phyloP scores from a whole-genome alignment of 192 early-diverging fungal species.

The Powellomyces hirtus region DNA sequence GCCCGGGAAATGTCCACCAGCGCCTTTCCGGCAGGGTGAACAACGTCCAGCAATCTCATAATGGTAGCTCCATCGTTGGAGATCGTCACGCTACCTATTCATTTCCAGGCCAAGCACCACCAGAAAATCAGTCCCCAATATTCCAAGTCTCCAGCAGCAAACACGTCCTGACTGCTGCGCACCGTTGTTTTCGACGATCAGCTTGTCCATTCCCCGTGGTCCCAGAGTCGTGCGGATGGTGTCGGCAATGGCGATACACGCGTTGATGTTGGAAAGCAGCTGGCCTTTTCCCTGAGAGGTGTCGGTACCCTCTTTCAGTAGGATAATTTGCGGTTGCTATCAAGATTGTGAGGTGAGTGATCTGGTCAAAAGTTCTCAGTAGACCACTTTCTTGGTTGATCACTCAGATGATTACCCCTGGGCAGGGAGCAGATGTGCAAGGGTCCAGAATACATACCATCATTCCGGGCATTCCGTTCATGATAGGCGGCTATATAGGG shows the following conservation, averaged over 20 bases:
- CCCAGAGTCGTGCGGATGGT: conserved; percentile 94
- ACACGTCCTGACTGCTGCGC: conserved; percentile 7
- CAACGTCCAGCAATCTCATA: conserved; percentile 95
- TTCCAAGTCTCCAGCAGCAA: too few relatives aligned
- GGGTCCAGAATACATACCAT: background rate
- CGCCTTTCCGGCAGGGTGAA: conserved; percentile 97
- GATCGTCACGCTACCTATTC: conserved; percentile 81
- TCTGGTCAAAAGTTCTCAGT: background rate
- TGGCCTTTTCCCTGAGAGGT: conserved; percentile 97
- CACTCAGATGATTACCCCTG: background rate
- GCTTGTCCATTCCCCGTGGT: conserved; percentile 98
- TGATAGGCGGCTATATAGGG: too few relatives aligned
- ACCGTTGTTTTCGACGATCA: conserved; percentile 93
- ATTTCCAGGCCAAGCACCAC: too few relatives aligned
- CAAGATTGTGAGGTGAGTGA: background rate
- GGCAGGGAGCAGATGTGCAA: too few relatives aligned
- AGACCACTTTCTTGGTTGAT: background rate
- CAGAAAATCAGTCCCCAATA: too few relatives aligned
- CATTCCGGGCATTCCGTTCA: conserved; percentile 26
- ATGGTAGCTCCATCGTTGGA: conserved; percentile 99
- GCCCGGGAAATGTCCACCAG: conserved; percentile 97
- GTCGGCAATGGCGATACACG: conserved; percentile 92
- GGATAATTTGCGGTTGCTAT: conserved; percentile 98
- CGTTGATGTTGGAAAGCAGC: conserved; percentile 96
- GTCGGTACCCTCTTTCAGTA: conserved; percentile 98